Evolutionary conservation across 1,284 basidiomycete genomes (phyloP).

Genomic region (Ustilago cynodontis): DNA sequence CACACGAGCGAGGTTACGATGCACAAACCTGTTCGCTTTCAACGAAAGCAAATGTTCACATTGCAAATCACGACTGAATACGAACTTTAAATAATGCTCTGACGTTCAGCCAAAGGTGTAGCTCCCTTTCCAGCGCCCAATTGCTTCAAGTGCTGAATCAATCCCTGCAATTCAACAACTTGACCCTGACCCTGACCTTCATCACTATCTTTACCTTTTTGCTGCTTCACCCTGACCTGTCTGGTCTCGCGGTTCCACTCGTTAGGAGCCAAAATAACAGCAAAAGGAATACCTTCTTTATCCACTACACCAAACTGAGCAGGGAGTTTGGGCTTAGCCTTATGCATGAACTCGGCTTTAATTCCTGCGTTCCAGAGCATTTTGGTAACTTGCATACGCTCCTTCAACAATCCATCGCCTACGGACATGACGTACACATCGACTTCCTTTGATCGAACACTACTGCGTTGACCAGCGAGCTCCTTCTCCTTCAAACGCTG

Average conservation of each 20-base stretch:
- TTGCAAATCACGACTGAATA: too few species aligned
- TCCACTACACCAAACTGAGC: constrained; percentile 90
- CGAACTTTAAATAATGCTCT: constrained; percentile 32
- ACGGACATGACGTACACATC: constrained; percentile 94
- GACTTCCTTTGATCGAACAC: constrained; percentile 85
- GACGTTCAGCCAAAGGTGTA: constrained; percentile 20
- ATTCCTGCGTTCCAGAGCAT: constrained; percentile 88
- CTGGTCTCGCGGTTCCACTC: constrained; percentile 77
- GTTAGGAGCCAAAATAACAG: constrained; percentile 87
- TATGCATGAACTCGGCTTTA: constrained; percentile 94
- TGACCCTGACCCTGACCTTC: constrained; percentile 77
- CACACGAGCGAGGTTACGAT: too few species aligned
- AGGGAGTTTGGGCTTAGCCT: constrained; percentile 80
- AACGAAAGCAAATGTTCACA: too few species aligned
- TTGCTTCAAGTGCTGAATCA: constrained; percentile 77
- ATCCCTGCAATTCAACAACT: constrained; percentile 73
- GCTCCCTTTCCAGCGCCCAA: constrained; percentile 32
- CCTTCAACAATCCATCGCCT: constrained; percentile 87
- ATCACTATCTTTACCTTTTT: constrained; percentile 78
- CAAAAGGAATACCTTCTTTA: constrained; percentile 89
- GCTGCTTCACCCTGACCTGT: constrained; percentile 88
- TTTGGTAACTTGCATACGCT: constrained; percentile 85
- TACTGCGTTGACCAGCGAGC: constrained; percentile 67
- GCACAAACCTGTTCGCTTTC: too few species aligned
- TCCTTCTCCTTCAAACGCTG: constrained; percentile 82